Evolutionary conservation across 2,329 filamentous ascomycete genomes (phyloP), one percentile per base, ranked within the genome.

Genomic region (Pseudogymnoascus destructans): DNA sequence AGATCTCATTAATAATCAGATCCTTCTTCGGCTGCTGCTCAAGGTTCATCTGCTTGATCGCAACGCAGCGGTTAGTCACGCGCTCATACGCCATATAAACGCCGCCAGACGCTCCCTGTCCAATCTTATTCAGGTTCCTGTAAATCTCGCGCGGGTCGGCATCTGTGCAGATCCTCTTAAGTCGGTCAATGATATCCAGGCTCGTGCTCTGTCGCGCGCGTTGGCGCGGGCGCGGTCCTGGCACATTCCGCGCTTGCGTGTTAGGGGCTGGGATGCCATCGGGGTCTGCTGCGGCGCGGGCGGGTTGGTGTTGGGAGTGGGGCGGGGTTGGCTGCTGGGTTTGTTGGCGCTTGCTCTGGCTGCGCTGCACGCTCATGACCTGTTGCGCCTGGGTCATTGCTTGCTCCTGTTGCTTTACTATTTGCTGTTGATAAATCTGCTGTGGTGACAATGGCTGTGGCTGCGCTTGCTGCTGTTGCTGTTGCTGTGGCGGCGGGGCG

Each of bases 1-100:
- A 74, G 64, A 98, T 98, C 70, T 98, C 93, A 71, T 98, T 98
- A 73, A 98, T 96, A 68, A 98, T 98, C 55, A 97, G 77, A 66
- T 98, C 93, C 73, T 98, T 98, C 80, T 97, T 97, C 2, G 93
- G 93, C 68, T 98, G 93, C 73, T 97, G 87, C 71, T 97, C 93
- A 59, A 98, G 75, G 65, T 97, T 97, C 93, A 98, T 98, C 76
- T 98, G 93, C 76, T 98, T 98, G 73, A 98, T 97, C 40, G 93
- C 93, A 35, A 98, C 93, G 64, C 95, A 84, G 62, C 86, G 84
- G 72, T 95, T 95, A 36, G 83, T 87, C 59, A 82, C 85, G 63
- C 84, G 79, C 71, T 96, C 89, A 69, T 92, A 89, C 3, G 92
- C 93, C 0, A 89, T 95, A 69, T 84, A 98, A 1, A 98, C 93